Conservation (phyloP, 768 basidiomycete genomes). For the Rhodotorula babjevae region DNA sequence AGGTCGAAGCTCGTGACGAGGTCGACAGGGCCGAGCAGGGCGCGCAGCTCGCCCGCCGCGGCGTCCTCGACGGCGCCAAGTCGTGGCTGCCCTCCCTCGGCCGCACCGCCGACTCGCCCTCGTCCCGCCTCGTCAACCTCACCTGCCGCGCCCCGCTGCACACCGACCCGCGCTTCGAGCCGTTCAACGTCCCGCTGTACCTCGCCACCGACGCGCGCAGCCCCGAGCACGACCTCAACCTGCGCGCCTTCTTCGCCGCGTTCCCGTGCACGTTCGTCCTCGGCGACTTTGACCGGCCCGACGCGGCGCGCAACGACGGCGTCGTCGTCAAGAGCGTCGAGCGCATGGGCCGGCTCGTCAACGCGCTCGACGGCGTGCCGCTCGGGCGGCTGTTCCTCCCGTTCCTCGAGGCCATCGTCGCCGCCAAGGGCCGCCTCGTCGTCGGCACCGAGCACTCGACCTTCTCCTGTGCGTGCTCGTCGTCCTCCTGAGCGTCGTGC, state of each 20-base stretch:
- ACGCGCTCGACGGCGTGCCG: constrained; percentile 53
- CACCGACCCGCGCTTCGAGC: constrained; percentile 44
- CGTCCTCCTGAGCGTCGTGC: too few relatives aligned
- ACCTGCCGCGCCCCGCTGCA: constrained; percentile 45
- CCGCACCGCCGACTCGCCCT: not conserved
- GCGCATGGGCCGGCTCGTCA: constrained; percentile 49
- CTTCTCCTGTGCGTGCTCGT: constrained; percentile 22
- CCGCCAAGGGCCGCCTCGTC: constrained; percentile 45
- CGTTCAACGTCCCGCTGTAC: constrained; percentile 60
- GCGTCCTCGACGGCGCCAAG: constrained; percentile 2
- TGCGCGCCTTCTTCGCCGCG: constrained; percentile 52
- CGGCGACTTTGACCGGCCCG: constrained; percentile 51
- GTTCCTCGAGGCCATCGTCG: constrained; percentile 67
- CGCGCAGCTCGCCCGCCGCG: not conserved
- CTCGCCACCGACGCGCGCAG: constrained; percentile 60
- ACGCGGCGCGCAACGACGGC: constrained; percentile 18
- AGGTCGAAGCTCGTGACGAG: not conserved
- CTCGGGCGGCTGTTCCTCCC: constrained; percentile 56
- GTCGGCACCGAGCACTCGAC: constrained; percentile 34
- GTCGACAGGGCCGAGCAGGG: not conserved
- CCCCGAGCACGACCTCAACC: constrained; percentile 50
- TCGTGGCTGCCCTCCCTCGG: not conserved
- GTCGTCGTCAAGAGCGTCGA: constrained; percentile 32
- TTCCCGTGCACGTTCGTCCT: constrained; percentile 65
- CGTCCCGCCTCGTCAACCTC: constrained; percentile 19